phyloP scores from a whole-genome alignment of 768 basidiomycete genomes.

The Mycena polygramma region DNA sequence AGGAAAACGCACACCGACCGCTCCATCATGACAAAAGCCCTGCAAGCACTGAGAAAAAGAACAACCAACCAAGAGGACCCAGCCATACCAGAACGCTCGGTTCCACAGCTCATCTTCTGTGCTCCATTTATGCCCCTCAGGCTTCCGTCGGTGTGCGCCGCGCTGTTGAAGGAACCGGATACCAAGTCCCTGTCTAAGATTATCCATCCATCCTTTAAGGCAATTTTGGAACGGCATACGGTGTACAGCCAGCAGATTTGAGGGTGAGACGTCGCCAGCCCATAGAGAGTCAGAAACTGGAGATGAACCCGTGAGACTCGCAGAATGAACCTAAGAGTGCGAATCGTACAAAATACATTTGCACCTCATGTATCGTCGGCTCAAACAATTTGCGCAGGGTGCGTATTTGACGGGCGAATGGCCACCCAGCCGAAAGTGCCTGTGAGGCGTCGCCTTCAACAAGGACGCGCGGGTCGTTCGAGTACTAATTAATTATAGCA shows the following conservation, averaged over 20 bases:
- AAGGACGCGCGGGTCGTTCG: slow-evolving; percentile 60
- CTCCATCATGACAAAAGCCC: slow-evolving; percentile 38
- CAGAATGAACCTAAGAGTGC: slow-evolving; percentile 32
- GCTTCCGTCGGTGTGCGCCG: slow-evolving; percentile 66
- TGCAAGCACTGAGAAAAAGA: slow-evolving; percentile 35
- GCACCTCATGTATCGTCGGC: slow-evolving; percentile 77
- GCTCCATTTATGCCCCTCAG: slow-evolving; percentile 45
- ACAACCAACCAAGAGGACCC: slow-evolving; percentile 38
- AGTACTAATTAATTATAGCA: slow-evolving; percentile 55
- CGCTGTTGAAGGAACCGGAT: slow-evolving; percentile 74
- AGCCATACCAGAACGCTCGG: slow-evolving; percentile 65
- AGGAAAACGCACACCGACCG: slow-evolving; percentile 58
- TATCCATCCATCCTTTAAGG: background rate
- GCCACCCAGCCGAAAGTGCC: slow-evolving; percentile 67
- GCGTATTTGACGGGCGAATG: slow-evolving; percentile 72
- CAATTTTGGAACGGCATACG: background rate
- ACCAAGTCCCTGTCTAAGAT: slow-evolving; percentile 56
- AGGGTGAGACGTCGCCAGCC: slow-evolving; percentile 59
- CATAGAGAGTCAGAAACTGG: slow-evolving; percentile 49
- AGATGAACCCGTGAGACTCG: slow-evolving; percentile 11
- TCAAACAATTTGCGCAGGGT: slow-evolving; percentile 68
- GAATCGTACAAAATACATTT: slow-evolving; percentile 69
- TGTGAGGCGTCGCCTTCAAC: slow-evolving; percentile 47
- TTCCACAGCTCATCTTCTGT: slow-evolving; percentile 73
- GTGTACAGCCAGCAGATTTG: slow-evolving; percentile 69